Evolutionary conservation across 371 early-diverging fungal species (phyloP).

Genomic region (Mortierella polycephala): DNA sequence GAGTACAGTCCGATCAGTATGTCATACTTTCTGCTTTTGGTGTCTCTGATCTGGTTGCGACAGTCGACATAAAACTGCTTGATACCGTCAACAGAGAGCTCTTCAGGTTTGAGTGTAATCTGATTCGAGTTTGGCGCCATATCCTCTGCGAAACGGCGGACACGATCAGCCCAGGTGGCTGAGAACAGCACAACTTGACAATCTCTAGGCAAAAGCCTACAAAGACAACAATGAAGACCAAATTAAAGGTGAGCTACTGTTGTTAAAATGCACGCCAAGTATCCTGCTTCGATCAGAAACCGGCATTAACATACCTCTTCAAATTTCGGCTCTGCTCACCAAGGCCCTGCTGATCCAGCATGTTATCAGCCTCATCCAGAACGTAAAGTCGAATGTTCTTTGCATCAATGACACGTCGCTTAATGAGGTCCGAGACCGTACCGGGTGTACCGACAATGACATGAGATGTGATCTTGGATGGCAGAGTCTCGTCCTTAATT

Average conservation of each 20-base stretch:
- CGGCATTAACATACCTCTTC: constrained; percentile 66
- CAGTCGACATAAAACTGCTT: constrained; percentile 98
- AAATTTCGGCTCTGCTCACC: constrained; percentile 88
- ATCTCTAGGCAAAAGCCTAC: constrained; percentile 67
- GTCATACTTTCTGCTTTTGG: constrained; percentile 83
- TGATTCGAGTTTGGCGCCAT: constrained; percentile 89
- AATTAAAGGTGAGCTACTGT: no score
- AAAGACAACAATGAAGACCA: not conserved
- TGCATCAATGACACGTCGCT: constrained; percentile 67
- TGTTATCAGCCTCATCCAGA: constrained; percentile 95
- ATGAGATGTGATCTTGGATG: constrained; percentile 73
- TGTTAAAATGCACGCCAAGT: no score
- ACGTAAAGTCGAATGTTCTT: constrained; percentile 79
- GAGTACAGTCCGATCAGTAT: constrained; percentile 90
- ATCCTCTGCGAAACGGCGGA: constrained; percentile 80
- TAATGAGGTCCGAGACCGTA: constrained; percentile 81
- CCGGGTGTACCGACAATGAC: constrained; percentile 98
- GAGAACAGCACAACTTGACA: constrained; percentile 95
- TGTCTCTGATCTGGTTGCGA: constrained; percentile 40
- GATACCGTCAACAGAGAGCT: constrained; percentile 95
- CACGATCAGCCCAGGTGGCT: constrained; percentile 93
- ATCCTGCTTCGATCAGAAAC: constrained; percentile 25
- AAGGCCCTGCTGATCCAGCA: constrained; percentile 90
- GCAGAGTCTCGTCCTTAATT: constrained; percentile 80
- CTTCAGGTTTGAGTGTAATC: constrained; percentile 87